These are phyloP conservation scores for Wickerhamomyces alni DNA, from an alignment of 805 yeast genomes.

Conservation along the genomic window DNA sequence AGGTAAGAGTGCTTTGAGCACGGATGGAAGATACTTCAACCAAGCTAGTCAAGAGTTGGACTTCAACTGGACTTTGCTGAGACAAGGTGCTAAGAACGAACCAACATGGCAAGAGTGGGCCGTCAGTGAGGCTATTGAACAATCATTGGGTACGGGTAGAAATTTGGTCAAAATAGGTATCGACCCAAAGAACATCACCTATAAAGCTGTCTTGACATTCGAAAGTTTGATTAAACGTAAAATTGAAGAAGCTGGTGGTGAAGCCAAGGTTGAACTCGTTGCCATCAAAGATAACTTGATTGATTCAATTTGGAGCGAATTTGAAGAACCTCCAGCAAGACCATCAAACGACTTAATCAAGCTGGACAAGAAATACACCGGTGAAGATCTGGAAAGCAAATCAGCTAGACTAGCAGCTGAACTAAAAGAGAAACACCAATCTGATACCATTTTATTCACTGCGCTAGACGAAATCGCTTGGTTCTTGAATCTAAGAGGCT, in stretches of 20 bases:
- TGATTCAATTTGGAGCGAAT: constrained; percentile 65
- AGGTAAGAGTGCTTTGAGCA: constrained; percentile 75
- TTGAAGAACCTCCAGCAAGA: constrained; percentile 59
- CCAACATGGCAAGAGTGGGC: constrained; percentile 82
- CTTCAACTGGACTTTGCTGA: constrained; percentile 69
- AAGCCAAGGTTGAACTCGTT: constrained; percentile 37
- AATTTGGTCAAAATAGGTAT: constrained; percentile 60
- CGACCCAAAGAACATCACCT: constrained; percentile 71
- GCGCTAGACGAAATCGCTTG: constrained; percentile 89
- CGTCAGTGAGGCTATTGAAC: constrained; percentile 44
- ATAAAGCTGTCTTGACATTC: constrained; percentile 28
- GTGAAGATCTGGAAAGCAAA: constrained; percentile 58
- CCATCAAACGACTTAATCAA: constrained; percentile 42
- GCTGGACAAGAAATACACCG: constrained; percentile 52
- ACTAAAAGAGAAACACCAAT: constrained; percentile 26
- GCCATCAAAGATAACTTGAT: constrained; percentile 61
- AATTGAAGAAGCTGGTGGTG: constrained; percentile 20
- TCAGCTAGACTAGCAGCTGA: constrained; percentile 37
- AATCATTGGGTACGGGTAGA: constrained; percentile 34
- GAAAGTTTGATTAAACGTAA: constrained; percentile 23
- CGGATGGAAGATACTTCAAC: constrained; percentile 91
- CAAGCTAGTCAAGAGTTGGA: constrained; percentile 87
- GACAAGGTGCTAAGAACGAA: constrained; percentile 68
- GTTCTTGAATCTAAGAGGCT: constrained; percentile 80
- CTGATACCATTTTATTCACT: constrained; percentile 51